Conservation (phyloP, 148 eudicot species). For the Silene uniflora region DNA sequence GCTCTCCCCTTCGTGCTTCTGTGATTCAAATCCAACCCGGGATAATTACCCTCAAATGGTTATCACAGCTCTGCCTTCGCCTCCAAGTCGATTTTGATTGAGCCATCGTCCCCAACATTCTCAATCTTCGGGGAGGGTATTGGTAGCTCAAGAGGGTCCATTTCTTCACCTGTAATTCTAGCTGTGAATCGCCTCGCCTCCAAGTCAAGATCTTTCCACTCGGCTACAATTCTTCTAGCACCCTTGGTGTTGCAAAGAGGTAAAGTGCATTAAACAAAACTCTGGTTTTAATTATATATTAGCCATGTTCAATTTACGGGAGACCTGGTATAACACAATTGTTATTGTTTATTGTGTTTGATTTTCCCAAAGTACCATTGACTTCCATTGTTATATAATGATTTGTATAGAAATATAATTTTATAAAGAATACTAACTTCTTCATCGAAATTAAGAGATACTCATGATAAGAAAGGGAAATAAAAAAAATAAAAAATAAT, state of each 20-base stretch:
- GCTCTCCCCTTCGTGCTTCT: background rate
- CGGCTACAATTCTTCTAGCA: constrained; percentile 83
- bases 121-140: constrained; percentile 24
- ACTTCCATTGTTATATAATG: background rate
- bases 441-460: too few relatives aligned
- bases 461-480: background rate
- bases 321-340: too few relatives aligned
- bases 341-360: background rate
- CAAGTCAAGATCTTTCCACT: constrained; percentile 81
- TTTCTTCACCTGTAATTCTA: constrained; percentile 63
- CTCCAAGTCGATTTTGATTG: constrained; percentile 40
- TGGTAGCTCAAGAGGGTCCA: constrained; percentile 37
- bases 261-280: background rate
- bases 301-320: too few relatives aligned
- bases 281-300: too few relatives aligned
- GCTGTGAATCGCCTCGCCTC: constrained; percentile 84
- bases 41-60: background rate
- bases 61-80: constrained; percentile 61
- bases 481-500: background rate
- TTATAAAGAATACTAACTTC: too few relatives aligned
- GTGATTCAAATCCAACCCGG: background rate
- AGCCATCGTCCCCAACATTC: background rate
- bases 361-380: background rate
- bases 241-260: constrained; percentile 40
- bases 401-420: too few relatives aligned